A percentile compares a stretch with the other conserved stretches of the same genome.
phyloP scores from a whole-genome alignment of 345 rosid genomes.

The Gynandropsis gynandra region DNA sequence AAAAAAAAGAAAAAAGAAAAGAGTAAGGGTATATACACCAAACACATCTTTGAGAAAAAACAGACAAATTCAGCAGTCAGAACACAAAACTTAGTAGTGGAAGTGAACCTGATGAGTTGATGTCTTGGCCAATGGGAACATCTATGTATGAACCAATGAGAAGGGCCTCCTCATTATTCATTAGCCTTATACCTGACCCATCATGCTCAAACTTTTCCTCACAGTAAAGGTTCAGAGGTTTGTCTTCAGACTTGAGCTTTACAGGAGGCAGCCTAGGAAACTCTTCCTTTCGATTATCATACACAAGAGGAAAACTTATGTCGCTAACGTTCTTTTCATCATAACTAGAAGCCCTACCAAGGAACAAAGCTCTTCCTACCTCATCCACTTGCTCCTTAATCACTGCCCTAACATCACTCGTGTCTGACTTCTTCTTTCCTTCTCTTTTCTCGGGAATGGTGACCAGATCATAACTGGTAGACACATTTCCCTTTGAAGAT shows the following conservation, averaged over 20 bases:
- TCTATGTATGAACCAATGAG: conserved; percentile 73
- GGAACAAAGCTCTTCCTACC: conserved; percentile 57
- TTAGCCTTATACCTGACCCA: conserved; percentile 42
- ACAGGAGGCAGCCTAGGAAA: conserved; percentile 89
- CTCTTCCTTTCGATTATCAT: conserved; percentile 65
- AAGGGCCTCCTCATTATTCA: conserved; percentile 49
- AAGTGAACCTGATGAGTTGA: conserved; percentile 70
- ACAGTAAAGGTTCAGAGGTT: conserved; percentile 50
- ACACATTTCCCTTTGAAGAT: conserved; percentile 39
- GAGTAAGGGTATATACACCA: too few species aligned
- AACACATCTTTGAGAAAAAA: too few species aligned
- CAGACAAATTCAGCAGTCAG: neutral
- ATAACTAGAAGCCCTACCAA: conserved; percentile 42
- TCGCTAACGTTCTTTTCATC: conserved; percentile 35
- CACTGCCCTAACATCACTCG: conserved; percentile 36
- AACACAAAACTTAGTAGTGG: neutral
- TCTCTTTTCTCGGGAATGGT: conserved; percentile 41
- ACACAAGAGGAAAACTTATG: conserved; percentile 39
- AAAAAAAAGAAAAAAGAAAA: too few species aligned
- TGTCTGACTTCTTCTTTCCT: conserved; percentile 55
- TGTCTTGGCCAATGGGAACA: conserved; percentile 89
- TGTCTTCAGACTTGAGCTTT: conserved; percentile 84
- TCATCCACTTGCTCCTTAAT: conserved; percentile 78
- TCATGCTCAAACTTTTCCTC: conserved; percentile 76
- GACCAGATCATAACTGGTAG: conserved; percentile 33